phyloP scores from a whole-genome alignment of 768 basidiomycete species.

The Pleurotus citrinopileatus region DNA sequence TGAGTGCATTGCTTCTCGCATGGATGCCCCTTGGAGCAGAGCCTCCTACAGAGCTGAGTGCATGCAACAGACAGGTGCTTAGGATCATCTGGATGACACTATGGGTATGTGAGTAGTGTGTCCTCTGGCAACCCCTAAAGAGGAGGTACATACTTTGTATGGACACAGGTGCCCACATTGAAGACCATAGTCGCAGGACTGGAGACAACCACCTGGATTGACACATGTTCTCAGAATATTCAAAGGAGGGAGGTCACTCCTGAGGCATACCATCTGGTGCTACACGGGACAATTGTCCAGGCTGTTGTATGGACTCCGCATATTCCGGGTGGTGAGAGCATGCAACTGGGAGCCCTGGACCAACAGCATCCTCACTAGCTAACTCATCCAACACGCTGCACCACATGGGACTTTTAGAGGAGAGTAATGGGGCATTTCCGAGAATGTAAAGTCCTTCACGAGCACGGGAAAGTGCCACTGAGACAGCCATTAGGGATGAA shows the following conservation, averaged over 20 bases:
- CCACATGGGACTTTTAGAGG: slow-evolving; percentile 57
- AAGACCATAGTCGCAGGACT: slow-evolving; percentile 49
- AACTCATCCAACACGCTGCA: slow-evolving; percentile 53
- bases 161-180: slow-evolving; percentile 66
- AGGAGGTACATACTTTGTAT: slow-evolving; percentile 52
- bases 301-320: slow-evolving; percentile 38
- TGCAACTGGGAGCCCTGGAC: slow-evolving; percentile 50
- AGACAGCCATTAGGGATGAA: slow-evolving; percentile 5
- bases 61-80: slow-evolving; percentile 49
- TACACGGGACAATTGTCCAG: slow-evolving; percentile 45
- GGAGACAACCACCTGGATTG: slow-evolving; percentile 55
- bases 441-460: slow-evolving; percentile 72
- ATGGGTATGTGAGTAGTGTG: background rate
- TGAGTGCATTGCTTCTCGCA: slow-evolving; percentile 50
- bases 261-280: slow-evolving; percentile 55
- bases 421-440: slow-evolving; percentile 60
- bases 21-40: slow-evolving; percentile 57
- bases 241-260: background rate
- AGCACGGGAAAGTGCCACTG: slow-evolving; percentile 73
- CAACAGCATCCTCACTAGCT: slow-evolving; percentile 42
- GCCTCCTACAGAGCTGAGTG: slow-evolving; percentile 42
- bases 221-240: background rate
- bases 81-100: slow-evolving; percentile 65
- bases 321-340: slow-evolving; percentile 54
- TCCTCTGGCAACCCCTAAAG: too few species aligned